Evolutionary conservation across 257 asterid species (phyloP), one percentile per base, ranked within the genome.

Genomic region (Oldenlandia corymbosa): DNA sequence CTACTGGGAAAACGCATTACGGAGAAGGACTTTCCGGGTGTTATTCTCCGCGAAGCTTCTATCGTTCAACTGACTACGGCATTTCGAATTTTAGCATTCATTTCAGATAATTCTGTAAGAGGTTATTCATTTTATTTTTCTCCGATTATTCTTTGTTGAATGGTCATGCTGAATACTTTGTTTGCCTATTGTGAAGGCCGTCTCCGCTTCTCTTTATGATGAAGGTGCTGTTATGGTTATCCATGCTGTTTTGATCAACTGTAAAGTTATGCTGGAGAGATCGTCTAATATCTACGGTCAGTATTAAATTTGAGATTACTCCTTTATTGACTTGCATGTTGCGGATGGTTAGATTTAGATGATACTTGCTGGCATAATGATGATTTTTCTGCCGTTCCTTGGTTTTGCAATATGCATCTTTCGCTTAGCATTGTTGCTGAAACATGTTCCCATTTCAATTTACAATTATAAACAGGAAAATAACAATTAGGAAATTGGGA

Each of bases 221-320:
- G 99, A 90, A 80, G 99, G 96, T 14, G 95, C 95, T 68, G 91
- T 90, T 52, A 85, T 90, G 96, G 92, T 93, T 72, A 64, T 90
- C 73, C 99, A 93, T 90, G 99, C 97, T 37, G 83, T 93, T 71
- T 21, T 90, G 58, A 87, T 93, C 74, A 84, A 87, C 77, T 93
- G 99, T 60, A 87, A 80, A 74, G 80, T 90, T 77, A 85, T 93
- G 94, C 91, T 90, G 71, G 97, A 93, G 80, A 85, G 95, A 81
- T 86, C 95, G 42, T 93, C 96, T 68, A 90, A 85, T 79, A 83
- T 78, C 66, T 93, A 84, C 63, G 99, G 99, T 93, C 50, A 77
- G 99, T 83, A 36, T 4, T 16, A 58, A 9, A 56, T 56, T 32
- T 16, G 7, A 53, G 8, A 17, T 21, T 23, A 10, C 57, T 28